Conservation (phyloP, 768 basidiomycete genomes). For the Lyophyllum shimeji region DNA sequence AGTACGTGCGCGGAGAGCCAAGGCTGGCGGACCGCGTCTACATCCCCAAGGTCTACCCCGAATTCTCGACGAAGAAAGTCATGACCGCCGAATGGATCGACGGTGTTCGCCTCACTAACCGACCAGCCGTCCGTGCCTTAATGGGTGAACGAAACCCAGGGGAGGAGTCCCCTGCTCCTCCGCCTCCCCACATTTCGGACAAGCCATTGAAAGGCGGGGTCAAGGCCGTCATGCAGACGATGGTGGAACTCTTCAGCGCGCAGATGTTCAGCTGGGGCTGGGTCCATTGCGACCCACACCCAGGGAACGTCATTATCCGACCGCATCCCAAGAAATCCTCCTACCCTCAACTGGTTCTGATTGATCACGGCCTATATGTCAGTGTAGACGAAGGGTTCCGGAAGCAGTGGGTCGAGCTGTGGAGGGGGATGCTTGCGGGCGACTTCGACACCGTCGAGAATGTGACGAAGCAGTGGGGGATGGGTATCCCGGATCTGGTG, state of each 20-base stretch:
- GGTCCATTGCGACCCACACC: constrained; percentile 79
- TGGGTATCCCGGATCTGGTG: constrained; percentile 68
- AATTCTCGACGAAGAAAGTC: constrained; percentile 72
- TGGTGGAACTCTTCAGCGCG: constrained; percentile 84
- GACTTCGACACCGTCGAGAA: constrained; percentile 53
- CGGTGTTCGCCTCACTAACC: constrained; percentile 70
- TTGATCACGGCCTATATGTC: constrained; percentile 94
- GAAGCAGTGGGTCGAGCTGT: constrained; percentile 74
- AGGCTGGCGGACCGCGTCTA: constrained; percentile 68
- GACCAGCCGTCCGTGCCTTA: constrained; percentile 50
- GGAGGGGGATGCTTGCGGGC: constrained; percentile 62
- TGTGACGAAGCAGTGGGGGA: constrained; percentile 63
- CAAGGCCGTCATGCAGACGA: constrained; percentile 74
- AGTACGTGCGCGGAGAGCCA: constrained; percentile 69
- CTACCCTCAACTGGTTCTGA: constrained; percentile 68
- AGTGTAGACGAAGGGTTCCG: constrained; percentile 65
- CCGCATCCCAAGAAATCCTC: constrained; percentile 46
- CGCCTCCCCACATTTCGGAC: constrained; percentile 25
- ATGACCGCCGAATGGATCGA: constrained; percentile 88
- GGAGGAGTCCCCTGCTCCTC: constrained; percentile 14
- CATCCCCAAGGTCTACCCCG: constrained; percentile 74
- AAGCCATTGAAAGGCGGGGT: constrained; percentile 59
- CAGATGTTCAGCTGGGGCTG: constrained; percentile 93
- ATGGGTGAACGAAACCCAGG: constrained; percentile 48
- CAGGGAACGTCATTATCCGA: constrained; percentile 77